Conservation (phyloP, 805 yeast species). For the Naumovozyma castellii region DNA sequence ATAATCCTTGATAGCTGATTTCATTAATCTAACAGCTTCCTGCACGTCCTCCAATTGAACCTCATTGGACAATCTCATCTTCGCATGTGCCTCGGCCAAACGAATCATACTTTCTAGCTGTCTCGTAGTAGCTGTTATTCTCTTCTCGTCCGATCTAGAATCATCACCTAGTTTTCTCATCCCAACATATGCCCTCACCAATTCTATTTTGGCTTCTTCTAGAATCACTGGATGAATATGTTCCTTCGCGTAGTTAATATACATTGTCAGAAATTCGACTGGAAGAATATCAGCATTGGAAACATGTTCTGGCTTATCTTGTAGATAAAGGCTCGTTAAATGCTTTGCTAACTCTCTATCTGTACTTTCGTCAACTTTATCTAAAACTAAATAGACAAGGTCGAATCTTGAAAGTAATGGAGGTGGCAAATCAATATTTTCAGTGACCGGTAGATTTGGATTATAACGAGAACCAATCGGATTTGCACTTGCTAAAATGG, state of each 20-base stretch:
- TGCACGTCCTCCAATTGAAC: slow-evolving; percentile 78
- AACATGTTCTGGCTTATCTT: slow-evolving; percentile 72
- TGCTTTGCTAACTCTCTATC: slow-evolving; percentile 87
- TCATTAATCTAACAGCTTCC: slow-evolving; percentile 88
- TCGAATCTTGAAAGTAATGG: slow-evolving; percentile 92
- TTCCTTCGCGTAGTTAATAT: slow-evolving; percentile 92
- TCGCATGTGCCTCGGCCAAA: slow-evolving; percentile 92
- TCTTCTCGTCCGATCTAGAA: slow-evolving; percentile 68
- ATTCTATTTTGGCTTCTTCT: slow-evolving; percentile 68
- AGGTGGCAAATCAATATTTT: slow-evolving; percentile 93
- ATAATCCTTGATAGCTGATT: slow-evolving; percentile 91
- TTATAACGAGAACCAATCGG: slow-evolving; percentile 94
- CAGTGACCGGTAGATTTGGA: slow-evolving; percentile 89
- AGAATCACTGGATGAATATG: slow-evolving; percentile 72
- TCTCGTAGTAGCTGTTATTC: slow-evolving; percentile 96
- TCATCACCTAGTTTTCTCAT: slow-evolving; percentile 95
- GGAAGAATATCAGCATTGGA: slow-evolving; percentile 64
- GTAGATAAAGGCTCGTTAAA: slow-evolving; percentile 83
- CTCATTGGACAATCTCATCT: slow-evolving; percentile 67
- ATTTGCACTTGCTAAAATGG: slow-evolving; percentile 91
- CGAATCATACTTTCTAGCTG: slow-evolving; percentile 95
- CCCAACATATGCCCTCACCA: slow-evolving; percentile 80
- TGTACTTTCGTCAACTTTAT: slow-evolving; percentile 76
- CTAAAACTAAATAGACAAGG: slow-evolving; percentile 82
- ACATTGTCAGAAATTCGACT: slow-evolving; percentile 75